Evolutionary conservation across 139 green algal genomes (phyloP).

Genomic region (Tetratostichococcus sp.): DNA sequence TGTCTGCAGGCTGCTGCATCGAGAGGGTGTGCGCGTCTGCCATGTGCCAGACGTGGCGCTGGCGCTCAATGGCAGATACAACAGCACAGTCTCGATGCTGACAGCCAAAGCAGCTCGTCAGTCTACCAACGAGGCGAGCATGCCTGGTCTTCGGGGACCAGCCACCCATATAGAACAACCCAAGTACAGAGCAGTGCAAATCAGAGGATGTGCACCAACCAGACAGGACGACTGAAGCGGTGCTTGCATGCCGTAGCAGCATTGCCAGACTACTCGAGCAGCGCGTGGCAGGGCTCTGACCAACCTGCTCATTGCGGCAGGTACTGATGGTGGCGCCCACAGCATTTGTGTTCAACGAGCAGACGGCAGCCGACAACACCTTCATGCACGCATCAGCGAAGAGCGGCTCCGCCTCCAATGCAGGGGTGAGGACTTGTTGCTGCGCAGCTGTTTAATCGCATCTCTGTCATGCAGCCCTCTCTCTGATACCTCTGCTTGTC

Average conservation of each 20-base stretch:
- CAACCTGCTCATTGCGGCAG: slow-evolving; percentile 6
- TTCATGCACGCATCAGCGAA: slow-evolving; percentile 73
- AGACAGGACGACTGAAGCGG: too few relatives aligned
- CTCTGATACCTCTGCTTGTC: too few relatives aligned
- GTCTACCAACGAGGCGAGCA: slow-evolving; percentile 61
- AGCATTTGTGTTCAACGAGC: slow-evolving; percentile 91
- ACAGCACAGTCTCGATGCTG: not conserved
- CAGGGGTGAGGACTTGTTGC: not conserved
- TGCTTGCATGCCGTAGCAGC: too few relatives aligned
- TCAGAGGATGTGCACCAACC: too few relatives aligned
- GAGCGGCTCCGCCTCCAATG: slow-evolving; percentile 23
- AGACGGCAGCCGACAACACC: slow-evolving; percentile 86
- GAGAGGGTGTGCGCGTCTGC: slow-evolving; percentile 25
- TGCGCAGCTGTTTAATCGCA: too few relatives aligned
- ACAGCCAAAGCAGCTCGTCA: slow-evolving; percentile 35
- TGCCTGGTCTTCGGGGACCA: too few relatives aligned
- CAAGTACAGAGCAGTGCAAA: too few relatives aligned
- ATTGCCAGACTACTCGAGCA: too few relatives aligned
- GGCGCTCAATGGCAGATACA: slow-evolving; percentile 2
- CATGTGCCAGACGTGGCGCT: slow-evolving; percentile 29
- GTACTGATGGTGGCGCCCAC: slow-evolving; percentile 94
- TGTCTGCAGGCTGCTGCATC: slow-evolving; percentile 14
- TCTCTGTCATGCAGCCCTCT: too few relatives aligned
- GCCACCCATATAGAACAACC: too few relatives aligned
- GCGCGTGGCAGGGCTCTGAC: too few relatives aligned